phyloP scores from a whole-genome alignment of 805 yeast genomes.

The Wickerhamiella sergipiensis region DNA sequence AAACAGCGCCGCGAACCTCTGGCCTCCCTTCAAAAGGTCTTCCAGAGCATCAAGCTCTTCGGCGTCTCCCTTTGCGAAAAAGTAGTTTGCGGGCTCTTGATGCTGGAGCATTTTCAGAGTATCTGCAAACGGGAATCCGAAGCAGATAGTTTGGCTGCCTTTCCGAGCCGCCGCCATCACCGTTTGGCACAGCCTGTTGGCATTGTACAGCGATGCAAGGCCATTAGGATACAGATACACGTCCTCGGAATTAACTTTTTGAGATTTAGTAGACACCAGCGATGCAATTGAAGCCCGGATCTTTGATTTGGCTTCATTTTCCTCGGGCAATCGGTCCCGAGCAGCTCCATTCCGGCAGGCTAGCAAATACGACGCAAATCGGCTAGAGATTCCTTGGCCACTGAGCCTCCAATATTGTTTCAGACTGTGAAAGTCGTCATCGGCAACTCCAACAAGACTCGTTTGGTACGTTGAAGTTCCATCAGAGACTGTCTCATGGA shows the following conservation, averaged over 20 bases:
- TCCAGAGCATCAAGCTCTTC: conserved; percentile 42
- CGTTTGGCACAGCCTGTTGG: conserved; percentile 33
- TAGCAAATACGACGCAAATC: conserved; percentile 3
- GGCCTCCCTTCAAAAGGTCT: conserved; percentile 33
- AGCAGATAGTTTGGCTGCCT: conserved; percentile 27
- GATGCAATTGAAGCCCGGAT: neutral
- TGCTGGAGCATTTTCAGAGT: conserved; percentile 57
- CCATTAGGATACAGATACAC: conserved; percentile 66
- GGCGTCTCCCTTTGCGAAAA: conserved; percentile 66
- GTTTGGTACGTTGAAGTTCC: neutral
- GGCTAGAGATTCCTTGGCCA: conserved; percentile 5
- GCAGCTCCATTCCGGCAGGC: neutral
- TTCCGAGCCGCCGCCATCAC: conserved; percentile 12
- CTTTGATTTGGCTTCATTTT: neutral
- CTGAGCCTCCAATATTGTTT: conserved; percentile 2
- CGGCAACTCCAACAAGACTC: neutral
- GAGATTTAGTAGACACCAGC: neutral
- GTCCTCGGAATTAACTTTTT: conserved; percentile 27
- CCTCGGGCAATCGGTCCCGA: neutral
- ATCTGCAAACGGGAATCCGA: conserved; percentile 77
- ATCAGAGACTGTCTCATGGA: neutral
- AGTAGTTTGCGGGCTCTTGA: conserved; percentile 69
- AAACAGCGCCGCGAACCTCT: conserved; percentile 28
- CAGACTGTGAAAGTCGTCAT: neutral
- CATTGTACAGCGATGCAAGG: conserved; percentile 63